Percentiles rank a stretch among this genome's conserved stretches.
phyloP scores from a whole-genome alignment of 768 basidiomycete genomes.

The Pleurotus platypus region DNA sequence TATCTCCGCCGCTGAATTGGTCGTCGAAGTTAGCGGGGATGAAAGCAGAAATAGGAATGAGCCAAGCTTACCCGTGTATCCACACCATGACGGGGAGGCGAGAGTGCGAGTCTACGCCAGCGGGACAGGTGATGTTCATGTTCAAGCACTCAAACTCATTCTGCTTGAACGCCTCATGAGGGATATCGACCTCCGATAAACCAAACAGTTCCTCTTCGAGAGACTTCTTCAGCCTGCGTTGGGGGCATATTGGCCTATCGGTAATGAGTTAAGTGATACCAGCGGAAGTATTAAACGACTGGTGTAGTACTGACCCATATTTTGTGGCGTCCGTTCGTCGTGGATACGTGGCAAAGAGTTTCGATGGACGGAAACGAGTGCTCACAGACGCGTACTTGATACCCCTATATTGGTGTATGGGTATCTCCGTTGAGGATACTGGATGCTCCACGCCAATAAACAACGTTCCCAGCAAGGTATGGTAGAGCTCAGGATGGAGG shows the following conservation, averaged over 20 bases:
- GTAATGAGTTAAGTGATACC: slow-evolving; percentile 3
- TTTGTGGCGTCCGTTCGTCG: slow-evolving; percentile 57
- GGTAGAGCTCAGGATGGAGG: slow-evolving; percentile 37
- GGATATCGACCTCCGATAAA: slow-evolving; percentile 47
- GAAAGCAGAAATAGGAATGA: slow-evolving; percentile 3
- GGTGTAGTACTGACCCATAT: slow-evolving; percentile 50
- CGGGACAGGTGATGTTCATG: slow-evolving; percentile 76
- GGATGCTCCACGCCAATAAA: slow-evolving; percentile 65
- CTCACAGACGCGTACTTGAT: slow-evolving; percentile 76
- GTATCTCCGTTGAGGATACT: slow-evolving; percentile 49
- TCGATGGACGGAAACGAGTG: slow-evolving; percentile 74
- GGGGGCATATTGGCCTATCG: slow-evolving; percentile 73
- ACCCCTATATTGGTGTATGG: slow-evolving; percentile 70
- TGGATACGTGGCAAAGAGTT: slow-evolving; percentile 54
- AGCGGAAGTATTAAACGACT: slow-evolving; percentile 3
- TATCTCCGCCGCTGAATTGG: slow-evolving; percentile 57
- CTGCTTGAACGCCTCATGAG: slow-evolving; percentile 52
- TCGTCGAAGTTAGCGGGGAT: not conserved
- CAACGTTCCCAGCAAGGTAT: slow-evolving; percentile 54
- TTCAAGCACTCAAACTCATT: slow-evolving; percentile 82
- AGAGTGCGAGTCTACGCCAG: slow-evolving; percentile 46
- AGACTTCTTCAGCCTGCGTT: slow-evolving; percentile 38
- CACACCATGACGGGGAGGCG: slow-evolving; percentile 77
- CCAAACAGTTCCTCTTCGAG: slow-evolving; percentile 64
- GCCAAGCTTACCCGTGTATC: slow-evolving; percentile 70